Conservation (phyloP, 1,284 basidiomycete species). For the Clitocybe nebularis region DNA sequence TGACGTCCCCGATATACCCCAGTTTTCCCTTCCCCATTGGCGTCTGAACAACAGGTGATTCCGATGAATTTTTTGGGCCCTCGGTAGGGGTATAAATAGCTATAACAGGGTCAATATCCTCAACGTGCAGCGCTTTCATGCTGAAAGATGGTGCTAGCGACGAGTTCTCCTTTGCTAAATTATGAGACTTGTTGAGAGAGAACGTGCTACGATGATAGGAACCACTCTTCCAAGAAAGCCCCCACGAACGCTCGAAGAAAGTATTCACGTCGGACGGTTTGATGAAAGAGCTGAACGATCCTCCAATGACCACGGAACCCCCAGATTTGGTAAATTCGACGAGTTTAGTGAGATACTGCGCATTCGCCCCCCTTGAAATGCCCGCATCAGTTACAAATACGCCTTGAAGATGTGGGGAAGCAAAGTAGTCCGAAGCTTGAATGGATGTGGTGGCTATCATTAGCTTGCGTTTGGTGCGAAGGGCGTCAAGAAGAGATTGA, state of each 20-base stretch:
- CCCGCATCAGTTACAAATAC: slow-evolving; percentile 31
- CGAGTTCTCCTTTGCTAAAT: slow-evolving; percentile 20
- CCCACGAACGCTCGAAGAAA: slow-evolving; percentile 27
- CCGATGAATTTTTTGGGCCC: slow-evolving; percentile 14
- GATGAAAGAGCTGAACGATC: slow-evolving; percentile 28
- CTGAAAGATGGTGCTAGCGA: slow-evolving; percentile 25
- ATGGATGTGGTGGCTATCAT: slow-evolving; percentile 12
- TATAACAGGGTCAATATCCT: slow-evolving; percentile 19
- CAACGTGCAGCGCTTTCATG: slow-evolving; percentile 33
- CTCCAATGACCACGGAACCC: slow-evolving; percentile 31
- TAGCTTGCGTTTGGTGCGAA: slow-evolving; percentile 18
- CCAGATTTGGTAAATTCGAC: slow-evolving; percentile 30
- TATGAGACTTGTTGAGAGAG: slow-evolving; percentile 23
- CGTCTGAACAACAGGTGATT: slow-evolving; percentile 24
- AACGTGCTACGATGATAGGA: slow-evolving; percentile 31
- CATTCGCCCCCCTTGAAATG: slow-evolving; percentile 20
- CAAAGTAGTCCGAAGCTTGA: slow-evolving; percentile 8
- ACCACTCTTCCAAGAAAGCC: slow-evolving; percentile 31
- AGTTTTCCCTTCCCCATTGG: slow-evolving; percentile 22
- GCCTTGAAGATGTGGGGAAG: slow-evolving; percentile 14
- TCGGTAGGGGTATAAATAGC: slow-evolving; percentile 26
- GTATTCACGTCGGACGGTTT: slow-evolving; percentile 18
- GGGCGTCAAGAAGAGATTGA: slow-evolving; percentile 19
- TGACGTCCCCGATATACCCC: slow-evolving; percentile 31
- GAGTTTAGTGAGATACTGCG: slow-evolving; percentile 21